These are phyloP conservation scores for Neonectria neomacrospora DNA, from an alignment of 2,329 filamentous ascomycete species.

Conservation along the genomic window DNA sequence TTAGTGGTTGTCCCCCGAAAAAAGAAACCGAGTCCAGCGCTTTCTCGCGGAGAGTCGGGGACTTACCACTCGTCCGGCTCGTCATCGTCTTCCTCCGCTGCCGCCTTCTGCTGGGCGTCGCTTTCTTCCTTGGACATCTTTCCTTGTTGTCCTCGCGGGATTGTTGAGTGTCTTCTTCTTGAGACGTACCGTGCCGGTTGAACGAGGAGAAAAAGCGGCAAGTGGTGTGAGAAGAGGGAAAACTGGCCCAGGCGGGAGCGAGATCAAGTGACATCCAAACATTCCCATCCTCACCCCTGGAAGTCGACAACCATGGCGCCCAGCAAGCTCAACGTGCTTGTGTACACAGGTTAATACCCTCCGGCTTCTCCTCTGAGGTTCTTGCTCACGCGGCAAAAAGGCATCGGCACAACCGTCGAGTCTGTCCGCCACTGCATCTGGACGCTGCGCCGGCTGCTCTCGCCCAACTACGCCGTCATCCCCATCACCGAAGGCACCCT, in stretches of 20 bases:
- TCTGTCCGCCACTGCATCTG: constrained; percentile 91
- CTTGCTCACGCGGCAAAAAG: constrained; percentile 55
- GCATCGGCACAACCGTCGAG: constrained; percentile 85
- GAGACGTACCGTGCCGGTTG: constrained; percentile 19
- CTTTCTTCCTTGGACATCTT: constrained; percentile 65
- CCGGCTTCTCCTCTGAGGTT: constrained; percentile 1
- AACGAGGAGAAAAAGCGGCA: constrained; percentile 21
- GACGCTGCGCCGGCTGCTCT: constrained; percentile 85
- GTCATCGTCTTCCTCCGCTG: constrained; percentile 64
- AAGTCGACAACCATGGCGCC: constrained; percentile 63
- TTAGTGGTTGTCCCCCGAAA: constrained; percentile 28
- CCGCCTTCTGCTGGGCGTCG: constrained; percentile 50
- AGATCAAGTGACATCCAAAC: constrained; percentile 40
- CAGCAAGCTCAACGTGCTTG: constrained; percentile 86
- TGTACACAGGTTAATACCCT: constrained; percentile 79
- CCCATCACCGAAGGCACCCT: constrained; percentile 82
- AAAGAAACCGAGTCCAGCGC: constrained; percentile 15
- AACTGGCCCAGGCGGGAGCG: constrained; percentile 37
- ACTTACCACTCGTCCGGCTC: constrained; percentile 95
- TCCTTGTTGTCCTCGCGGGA: constrained; percentile 1
- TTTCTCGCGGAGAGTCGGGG: constrained; percentile 12
- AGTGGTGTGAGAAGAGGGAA: constrained; percentile 40
- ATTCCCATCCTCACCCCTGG: constrained; percentile 14
- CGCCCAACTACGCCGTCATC: constrained; percentile 92
- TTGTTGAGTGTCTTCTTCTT: not conserved